A percentile compares a stretch with the other conserved stretches of the same genome.
These are phyloP conservation scores for Calophaca sinica DNA, from an alignment of 306 rosid species.

Conservation along the genomic window DNA sequence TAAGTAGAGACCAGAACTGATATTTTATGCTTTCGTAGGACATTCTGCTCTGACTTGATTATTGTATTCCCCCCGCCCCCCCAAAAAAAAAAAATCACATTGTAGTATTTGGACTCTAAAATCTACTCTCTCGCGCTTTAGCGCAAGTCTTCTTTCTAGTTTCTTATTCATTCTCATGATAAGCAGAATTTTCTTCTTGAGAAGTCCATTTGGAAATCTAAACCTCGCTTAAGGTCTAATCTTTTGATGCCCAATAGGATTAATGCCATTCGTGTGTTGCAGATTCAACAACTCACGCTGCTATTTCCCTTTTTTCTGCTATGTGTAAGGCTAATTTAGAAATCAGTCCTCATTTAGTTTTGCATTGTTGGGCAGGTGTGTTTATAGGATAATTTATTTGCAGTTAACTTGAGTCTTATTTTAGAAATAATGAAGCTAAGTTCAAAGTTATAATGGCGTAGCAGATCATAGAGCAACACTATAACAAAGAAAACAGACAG, in stretches of 20 bases:
- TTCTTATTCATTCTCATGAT: conserved; percentile 16
- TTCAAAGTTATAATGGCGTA: background rate
- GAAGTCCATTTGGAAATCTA: conserved; percentile 26
- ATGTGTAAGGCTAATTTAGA: conserved; percentile 3
- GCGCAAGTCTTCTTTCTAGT: conserved; percentile 11
- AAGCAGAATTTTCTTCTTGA: conserved; percentile 19
- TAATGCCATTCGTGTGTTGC: conserved; percentile 14
- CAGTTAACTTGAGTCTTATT: background rate
- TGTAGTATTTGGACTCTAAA: background rate
- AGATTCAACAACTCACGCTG: background rate
- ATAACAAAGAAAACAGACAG: background rate
- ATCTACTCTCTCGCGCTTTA: background rate
- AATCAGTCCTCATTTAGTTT: background rate
- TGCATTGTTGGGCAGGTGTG: background rate
- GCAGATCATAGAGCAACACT: background rate
- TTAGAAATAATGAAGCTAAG: conserved; percentile 11
- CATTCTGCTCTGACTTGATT: background rate
- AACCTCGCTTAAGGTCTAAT: background rate
- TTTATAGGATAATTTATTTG: background rate
- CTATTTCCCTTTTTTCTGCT: background rate
- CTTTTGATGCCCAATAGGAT: conserved; percentile 19
- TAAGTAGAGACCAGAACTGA: background rate
- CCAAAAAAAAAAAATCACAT: conserved; percentile 15
- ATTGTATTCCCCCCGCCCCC: background rate
- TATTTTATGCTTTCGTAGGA: conserved; percentile 7